Evolutionary conservation across 306 rosid species (phyloP).

Genomic region (Hippophae rhamnoides): DNA sequence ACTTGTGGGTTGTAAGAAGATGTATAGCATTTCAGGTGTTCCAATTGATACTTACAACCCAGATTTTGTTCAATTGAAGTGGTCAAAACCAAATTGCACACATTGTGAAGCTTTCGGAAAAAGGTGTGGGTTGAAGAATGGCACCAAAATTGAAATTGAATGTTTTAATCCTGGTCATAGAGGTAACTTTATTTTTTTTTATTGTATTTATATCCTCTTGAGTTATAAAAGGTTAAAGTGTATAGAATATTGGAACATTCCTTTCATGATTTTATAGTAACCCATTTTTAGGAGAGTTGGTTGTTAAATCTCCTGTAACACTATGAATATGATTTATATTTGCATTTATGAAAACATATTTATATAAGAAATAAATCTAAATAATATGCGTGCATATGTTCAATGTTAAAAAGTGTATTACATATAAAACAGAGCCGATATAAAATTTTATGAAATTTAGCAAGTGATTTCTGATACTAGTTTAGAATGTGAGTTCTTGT

Average conservation of each 20-base stretch:
- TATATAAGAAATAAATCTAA: too few species aligned
- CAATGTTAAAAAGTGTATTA: too few species aligned
- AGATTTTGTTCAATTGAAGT: conserved; percentile 5
- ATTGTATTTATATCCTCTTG: not conserved
- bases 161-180: too few species aligned
- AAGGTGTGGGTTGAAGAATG: conserved; percentile 20
- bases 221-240: not conserved
- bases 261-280: not conserved
- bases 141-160: not conserved
- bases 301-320: too few species aligned
- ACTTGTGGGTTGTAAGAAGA: not conserved
- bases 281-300: too few species aligned
- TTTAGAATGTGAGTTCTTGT: not conserved
- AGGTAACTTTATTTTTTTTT: too few species aligned
- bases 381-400: too few species aligned
- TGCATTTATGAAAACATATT: too few species aligned
- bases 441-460: too few species aligned
- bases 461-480: too few species aligned
- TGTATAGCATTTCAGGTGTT: not conserved
- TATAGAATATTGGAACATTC: not conserved
- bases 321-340: too few species aligned
- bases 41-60: not conserved
- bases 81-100: conserved; percentile 26
- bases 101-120: conserved; percentile 24
- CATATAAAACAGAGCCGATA: too few species aligned